Evolutionary conservation across 768 basidiomycete genomes (phyloP), one percentile per base, ranked within the genome.

Genomic region (Podaxis rugospora): DNA sequence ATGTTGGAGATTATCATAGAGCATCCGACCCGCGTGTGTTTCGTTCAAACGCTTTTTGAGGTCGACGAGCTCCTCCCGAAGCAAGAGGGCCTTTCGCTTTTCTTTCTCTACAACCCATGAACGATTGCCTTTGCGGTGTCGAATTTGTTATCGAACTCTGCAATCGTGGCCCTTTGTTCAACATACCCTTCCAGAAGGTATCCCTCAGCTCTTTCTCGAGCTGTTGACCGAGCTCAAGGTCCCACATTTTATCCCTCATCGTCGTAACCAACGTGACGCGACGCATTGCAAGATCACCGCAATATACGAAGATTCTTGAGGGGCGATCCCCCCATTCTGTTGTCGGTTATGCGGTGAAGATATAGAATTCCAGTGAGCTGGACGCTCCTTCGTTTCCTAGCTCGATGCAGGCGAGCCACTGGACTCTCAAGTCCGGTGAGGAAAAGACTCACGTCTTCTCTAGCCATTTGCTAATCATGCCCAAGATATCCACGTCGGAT

Each of bases 201-300:
- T 59, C 35, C 35, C 54, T 55, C 23, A 67, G 65, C 55, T 67
- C 62, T 7, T 25, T 9, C 23, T 68, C 65, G 13, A 66, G 57
- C 21, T 3, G 18, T 28, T 56, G 42, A 4, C 54, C 66, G 13
- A 59, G 27, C 25, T n/a, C 28, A 2, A 5, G 1, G 1, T 58
- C 39, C 5, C 6, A 2, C 9, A 81, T 75, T 61, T 74, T 70
- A 4, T 73, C 76, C 83, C 83, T 84, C 80, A 80, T 83, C 39
- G 75, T 84, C 49, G 84, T 84, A 53, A 78, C 78, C 61, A 85
- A 76, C 27, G 81, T 71, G 28, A 85, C 81, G 61, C 79, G 83
- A 40, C 73, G 70, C 54, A 85, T 77, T 13, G 79, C 73, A 47
- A 58, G 70, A 18, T 80, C 78, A 18, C 84, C 84, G 63, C 84